Evolutionary conservation across 306 rosid species (phyloP), one percentile per base, ranked within the genome.

Genomic region (Malus orientalis): DNA sequence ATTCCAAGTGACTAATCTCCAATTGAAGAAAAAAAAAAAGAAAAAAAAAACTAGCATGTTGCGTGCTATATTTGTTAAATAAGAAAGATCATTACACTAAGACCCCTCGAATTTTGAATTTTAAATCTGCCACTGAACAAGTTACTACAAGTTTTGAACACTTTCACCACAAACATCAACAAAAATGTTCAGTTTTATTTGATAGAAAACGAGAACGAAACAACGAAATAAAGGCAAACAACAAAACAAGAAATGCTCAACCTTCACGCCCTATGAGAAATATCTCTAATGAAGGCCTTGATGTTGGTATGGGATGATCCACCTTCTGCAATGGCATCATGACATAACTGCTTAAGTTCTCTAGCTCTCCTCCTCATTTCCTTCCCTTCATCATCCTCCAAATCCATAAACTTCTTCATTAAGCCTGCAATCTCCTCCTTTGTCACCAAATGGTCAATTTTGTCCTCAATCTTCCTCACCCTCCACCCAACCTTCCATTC

Each of bases 401-500:
- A 71, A 18, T 84, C 53, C 91, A 87, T 84, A 29, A 87, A 82
- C 8, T 65, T 84, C 63, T 75, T 79, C 54, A 89, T 30, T 71
- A 84, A 25, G 71, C 27, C 59, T 30, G 70, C 74, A 76, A 86
- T 81, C 36, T 79, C 83, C 16, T 81, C 84, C 42, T 65, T 84
- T n/a, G 4, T 73, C 67, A 82, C 64, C 47, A 84, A 45, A 59
- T 58, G 47, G 19, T 60, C 70, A 54, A 8, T 32, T 33, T 81
- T 79, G 23, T 30, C 58, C 49, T 30, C 44, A 59, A 71, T 29
- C 74, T 82, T 77, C 47, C 11, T 54, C 60, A 66, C 80, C n/a
- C 75, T 62, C 74, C 73, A 82, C 51, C 88, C 87, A 33, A 73
- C 42, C 70, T 78, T 80, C 90, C 85, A 87, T 15, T 87, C 88